Evolutionary conservation across 768 basidiomycete genomes (phyloP).

Genomic region (Hygrocybe coccinea): DNA sequence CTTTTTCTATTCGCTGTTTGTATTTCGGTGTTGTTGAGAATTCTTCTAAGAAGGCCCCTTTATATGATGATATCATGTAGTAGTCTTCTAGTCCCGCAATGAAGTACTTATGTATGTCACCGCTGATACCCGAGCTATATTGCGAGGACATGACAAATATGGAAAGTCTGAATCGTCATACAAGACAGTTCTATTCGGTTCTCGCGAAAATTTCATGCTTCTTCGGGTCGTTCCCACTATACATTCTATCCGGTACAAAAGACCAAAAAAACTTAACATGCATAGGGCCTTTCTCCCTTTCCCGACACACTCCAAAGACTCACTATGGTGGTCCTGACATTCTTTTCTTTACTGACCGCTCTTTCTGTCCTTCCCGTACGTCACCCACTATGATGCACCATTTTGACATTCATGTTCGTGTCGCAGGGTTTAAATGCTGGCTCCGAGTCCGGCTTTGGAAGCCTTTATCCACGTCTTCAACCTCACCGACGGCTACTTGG

Average conservation of each 20-base stretch:
- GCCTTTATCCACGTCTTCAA: too few species aligned
- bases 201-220: too few species aligned
- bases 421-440: background rate
- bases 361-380: background rate
- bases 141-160: too few species aligned
- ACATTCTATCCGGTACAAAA: too few species aligned
- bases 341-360: background rate
- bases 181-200: too few species aligned
- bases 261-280: too few species aligned
- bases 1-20: constrained; percentile 17
- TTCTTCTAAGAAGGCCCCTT: constrained; percentile 6
- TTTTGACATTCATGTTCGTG: background rate
- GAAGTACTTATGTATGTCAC: background rate
- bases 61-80: background rate
- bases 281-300: too few species aligned
- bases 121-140: too few species aligned
- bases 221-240: too few species aligned
- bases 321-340: constrained; percentile 1
- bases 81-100: constrained; percentile 2
- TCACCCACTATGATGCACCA: background rate
- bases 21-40: constrained; percentile 13
- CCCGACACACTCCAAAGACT: background rate
- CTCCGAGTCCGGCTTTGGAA: too few species aligned
- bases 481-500: too few species aligned
- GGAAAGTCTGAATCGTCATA: too few species aligned